Base-by-base conservation (phyloP, 2,329 filamentous ascomycete genomes). In the Fusarium mexicanum region DNA sequence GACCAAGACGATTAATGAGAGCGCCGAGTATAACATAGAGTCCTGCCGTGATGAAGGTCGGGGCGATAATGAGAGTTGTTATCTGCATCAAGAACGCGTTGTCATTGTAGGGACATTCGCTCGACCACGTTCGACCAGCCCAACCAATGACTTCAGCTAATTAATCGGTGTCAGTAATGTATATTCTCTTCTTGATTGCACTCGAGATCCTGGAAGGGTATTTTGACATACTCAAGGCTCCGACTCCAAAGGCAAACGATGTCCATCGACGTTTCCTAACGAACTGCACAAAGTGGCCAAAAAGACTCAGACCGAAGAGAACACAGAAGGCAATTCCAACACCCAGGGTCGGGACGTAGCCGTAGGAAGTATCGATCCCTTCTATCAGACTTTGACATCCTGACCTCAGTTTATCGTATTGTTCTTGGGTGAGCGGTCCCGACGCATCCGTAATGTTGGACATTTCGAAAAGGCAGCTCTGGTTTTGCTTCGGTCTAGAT, bases 401-500 rank as follows among this genome's bases (percentile, higher is more conserved):
- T 11, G 31, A 35, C 6, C n/a, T 35, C 3, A 51, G n/a, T 20
- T 31, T 7, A 20, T 51, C 31, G 17, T 24, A 8, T 11, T 51
- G 31, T 2, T 35, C 48, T 51, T 51, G 48, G 12, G 48, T 51
- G 31, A 51, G 48, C 12, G 17, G 48, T 24, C 31, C 31, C n/a
- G 48, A 20, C 12, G n/a, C 31, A 24, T 35, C 31, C 17, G 48
- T 51, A 4, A 8, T 35, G 31, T 51, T 51, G n/a, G 31, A 4
- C 48, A 51, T 51, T 2, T 35, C 17, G n/a, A 51, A 51, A 24
- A 16, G 3, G 0, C 16, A 6, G 17, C 12, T 24, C n/a, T 5
- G 17, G 0, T 3, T 8, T 24, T 6, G n/a, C 11, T 24, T 24
- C 2, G 17, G 4, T 35, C 4, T 4, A 5, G 8, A 2, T 35